These are phyloP conservation scores for Aspergillus ustus DNA, from an alignment of 2,329 filamentous ascomycete species.

Conservation along the genomic window DNA sequence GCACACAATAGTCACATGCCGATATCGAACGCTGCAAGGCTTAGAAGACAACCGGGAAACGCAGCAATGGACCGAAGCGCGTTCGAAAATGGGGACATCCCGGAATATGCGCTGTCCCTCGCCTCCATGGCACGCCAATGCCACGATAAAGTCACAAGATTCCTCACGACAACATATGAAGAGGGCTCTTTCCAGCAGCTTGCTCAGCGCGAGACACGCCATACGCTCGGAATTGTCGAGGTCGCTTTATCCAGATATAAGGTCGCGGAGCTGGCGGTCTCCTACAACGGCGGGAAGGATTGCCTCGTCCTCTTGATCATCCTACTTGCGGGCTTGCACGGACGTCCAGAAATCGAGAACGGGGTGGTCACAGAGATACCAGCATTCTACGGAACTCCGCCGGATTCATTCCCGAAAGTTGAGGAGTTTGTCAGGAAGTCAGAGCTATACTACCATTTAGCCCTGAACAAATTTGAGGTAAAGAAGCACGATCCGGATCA, in stretches of 20 bases:
- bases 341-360: slow-evolving; percentile 46
- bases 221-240: slow-evolving; percentile 73
- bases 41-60: neutral
- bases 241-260: slow-evolving; percentile 76
- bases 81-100: neutral
- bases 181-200: slow-evolving; percentile 60
- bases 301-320: slow-evolving; percentile 90
- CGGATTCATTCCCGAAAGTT: slow-evolving; percentile 82
- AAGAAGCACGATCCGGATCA: neutral
- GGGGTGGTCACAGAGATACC: slow-evolving; percentile 58
- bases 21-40: neutral
- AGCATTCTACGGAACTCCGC: slow-evolving; percentile 86
- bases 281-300: slow-evolving; percentile 98
- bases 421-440: slow-evolving; percentile 79
- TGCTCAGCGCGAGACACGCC: slow-evolving; percentile 75
- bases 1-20: neutral
- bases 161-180: slow-evolving; percentile 65
- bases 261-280: slow-evolving; percentile 80
- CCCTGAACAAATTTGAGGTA: slow-evolving; percentile 71
- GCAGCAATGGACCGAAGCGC: neutral
- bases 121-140: slow-evolving; percentile 69
- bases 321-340: slow-evolving; percentile 69
- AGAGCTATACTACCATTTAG: slow-evolving; percentile 71
- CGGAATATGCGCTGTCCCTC: slow-evolving; percentile 29
- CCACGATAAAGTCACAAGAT: slow-evolving; percentile 64